These are phyloP conservation scores for Epichloe sp. DNA, from an alignment of 2,329 filamentous ascomycete genomes.

Conservation along the genomic window DNA sequence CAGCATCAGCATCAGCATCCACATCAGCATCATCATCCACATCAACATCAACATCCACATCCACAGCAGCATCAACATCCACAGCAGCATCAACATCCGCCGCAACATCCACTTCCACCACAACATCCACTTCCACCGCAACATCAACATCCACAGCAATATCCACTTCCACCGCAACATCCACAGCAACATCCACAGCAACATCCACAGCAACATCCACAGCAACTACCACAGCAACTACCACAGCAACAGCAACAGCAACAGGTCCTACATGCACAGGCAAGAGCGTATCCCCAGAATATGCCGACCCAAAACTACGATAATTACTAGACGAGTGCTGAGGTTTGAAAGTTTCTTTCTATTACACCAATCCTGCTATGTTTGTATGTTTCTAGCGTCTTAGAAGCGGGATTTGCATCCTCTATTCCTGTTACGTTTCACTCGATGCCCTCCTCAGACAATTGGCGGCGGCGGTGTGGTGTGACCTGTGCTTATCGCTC, in stretches of 20 bases:
- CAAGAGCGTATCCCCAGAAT: slow-evolving; percentile 25
- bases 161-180: slow-evolving; percentile 19
- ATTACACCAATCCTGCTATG: neutral
- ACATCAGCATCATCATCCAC: too few relatives aligned
- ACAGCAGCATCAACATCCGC: slow-evolving; percentile 27
- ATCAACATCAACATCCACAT: neutral
- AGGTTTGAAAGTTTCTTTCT: neutral
- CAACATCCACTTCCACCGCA: slow-evolving; percentile 23
- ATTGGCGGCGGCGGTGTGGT: neutral
- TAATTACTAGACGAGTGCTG: slow-evolving; percentile 17
- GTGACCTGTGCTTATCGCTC: neutral
- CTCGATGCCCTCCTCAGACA: neutral
- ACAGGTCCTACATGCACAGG: slow-evolving; percentile 29
- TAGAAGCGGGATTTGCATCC: neutral
- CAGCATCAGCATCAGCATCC: slow-evolving; percentile 15
- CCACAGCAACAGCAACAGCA: slow-evolving; percentile 14
- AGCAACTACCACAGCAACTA: slow-evolving; percentile 31
- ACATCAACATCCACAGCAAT: slow-evolving; percentile 35
- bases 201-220: slow-evolving; percentile 29
- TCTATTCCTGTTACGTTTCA: neutral
- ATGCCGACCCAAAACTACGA: slow-evolving; percentile 27
- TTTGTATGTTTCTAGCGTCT: neutral
- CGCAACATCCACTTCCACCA: slow-evolving; percentile 15
- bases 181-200: slow-evolving; percentile 25
- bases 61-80: slow-evolving; percentile 25